These are phyloP conservation scores for Diaporthe sp. DNA, from an alignment of 2,329 filamentous ascomycete genomes.

Conservation along the genomic window DNA sequence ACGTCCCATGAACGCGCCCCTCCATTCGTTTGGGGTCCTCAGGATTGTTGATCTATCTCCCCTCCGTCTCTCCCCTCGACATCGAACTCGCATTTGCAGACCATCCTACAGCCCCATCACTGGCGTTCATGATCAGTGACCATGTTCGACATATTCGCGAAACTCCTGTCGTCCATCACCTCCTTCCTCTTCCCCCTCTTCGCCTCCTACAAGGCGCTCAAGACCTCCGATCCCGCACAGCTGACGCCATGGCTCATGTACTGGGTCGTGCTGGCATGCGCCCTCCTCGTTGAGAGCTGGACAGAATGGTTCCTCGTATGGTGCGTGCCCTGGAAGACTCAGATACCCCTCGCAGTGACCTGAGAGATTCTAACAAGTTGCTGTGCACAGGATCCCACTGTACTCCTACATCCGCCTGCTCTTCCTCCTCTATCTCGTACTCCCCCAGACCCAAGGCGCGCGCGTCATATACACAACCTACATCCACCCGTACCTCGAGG, in stretches of 20 bases:
- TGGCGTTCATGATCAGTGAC: conserved; percentile 38
- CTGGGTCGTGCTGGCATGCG: conserved; percentile 92
- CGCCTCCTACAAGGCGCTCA: conserved; percentile 97
- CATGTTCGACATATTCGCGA: conserved; percentile 59
- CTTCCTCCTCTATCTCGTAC: conserved; percentile 92
- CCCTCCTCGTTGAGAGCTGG: conserved; percentile 88
- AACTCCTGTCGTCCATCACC: conserved; percentile 71
- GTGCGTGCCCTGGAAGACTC: conserved; percentile 55
- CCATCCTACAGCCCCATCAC: conserved; percentile 36
- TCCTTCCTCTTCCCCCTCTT: conserved; percentile 96
- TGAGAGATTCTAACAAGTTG: conserved; percentile 3
- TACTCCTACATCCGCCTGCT: conserved; percentile 91
- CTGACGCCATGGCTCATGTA: conserved; percentile 99
- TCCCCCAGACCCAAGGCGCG: conserved; percentile 97
- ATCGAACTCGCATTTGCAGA: conserved; percentile 16
- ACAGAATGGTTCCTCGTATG: conserved; percentile 88
- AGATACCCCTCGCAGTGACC: not conserved
- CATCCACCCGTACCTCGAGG: conserved; percentile 87
- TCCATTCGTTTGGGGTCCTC: not conserved
- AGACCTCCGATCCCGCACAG: conserved; percentile 89
- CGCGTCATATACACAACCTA: conserved; percentile 87
- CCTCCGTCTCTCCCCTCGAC: not conserved
- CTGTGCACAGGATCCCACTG: conserved; percentile 79
- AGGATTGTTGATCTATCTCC: conserved; percentile 6
- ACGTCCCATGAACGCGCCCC: conserved; percentile 11